Base-by-base conservation (phyloP, 768 basidiomycete species). In the Lactifluus pinguis region DNA sequence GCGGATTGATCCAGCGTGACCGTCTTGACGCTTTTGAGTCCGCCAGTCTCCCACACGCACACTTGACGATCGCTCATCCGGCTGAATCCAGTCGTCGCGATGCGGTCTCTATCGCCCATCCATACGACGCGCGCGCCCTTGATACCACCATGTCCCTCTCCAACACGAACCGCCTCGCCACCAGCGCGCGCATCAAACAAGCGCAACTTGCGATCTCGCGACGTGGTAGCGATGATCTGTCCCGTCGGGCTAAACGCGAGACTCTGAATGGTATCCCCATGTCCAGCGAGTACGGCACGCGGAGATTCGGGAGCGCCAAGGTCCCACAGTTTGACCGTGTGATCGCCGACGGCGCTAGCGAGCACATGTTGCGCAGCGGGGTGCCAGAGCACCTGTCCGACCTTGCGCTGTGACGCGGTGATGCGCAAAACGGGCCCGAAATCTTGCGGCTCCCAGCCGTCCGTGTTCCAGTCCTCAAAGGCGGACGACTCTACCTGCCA, bases 61-160 rank as follows among this genome's bases (percentile, higher is more conserved):
- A 93, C 79, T 72, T 99, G 93, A 9, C 95, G 81, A 71, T 99
- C 95, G 51, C 89, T 92, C 91, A 95, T 95, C 73, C 85, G 92
- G 74, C 89, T 92, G 74, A 98, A 98, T 0, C 95, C 95, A 14
- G 95, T 99, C 14, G 95, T 98, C 14, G 88, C 92, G 69, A 98
- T 82, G 64, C 83, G 84, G 71, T 94, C 93, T 52, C 81, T 74
- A 57, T 91, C 89, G 48, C 97, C 95, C 83, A 97, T 83, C 90
- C 92, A 98, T 30, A 80, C 78, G 4, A 93, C 87, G 17, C 95
- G 80, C 4, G 92, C 83, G 4, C 92, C 92, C 74, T 98, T 98
- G 72, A 98, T 86, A 10, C 97, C 97, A 21, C 84, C 84, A 71
- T 98, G 94, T 0, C 93, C 90, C 68, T 98, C 95, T 8, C 83